phyloP scores from a whole-genome alignment of 1,284 basidiomycete genomes.

The Uromyces viciae-fabae region DNA sequence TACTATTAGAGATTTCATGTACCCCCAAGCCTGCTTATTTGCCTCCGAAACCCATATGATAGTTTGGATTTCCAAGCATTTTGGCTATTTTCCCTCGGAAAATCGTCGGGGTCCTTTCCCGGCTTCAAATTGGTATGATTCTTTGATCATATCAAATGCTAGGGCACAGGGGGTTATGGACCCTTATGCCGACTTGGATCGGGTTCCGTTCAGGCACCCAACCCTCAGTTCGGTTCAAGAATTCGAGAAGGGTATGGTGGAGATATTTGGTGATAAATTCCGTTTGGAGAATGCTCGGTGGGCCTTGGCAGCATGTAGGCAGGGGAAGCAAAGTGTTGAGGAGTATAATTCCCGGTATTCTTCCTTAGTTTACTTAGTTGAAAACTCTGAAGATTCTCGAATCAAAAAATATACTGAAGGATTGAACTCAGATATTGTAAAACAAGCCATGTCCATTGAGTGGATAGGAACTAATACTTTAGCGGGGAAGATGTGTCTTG shows the following conservation, averaged over 20 bases:
- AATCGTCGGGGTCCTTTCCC: not conserved
- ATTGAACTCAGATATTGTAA: not conserved
- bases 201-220: not conserved
- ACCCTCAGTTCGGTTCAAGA: not conserved
- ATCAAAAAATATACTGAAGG: not conserved
- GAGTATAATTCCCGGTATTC: slow-evolving; percentile 13
- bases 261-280: slow-evolving; percentile 11
- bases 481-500: not conserved
- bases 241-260: not conserved
- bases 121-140: not conserved
- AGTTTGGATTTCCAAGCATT: not conserved
- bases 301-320: not conserved
- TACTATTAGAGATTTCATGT: not conserved
- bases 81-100: not conserved
- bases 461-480: not conserved
- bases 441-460: not conserved
- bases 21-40: not conserved
- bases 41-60: not conserved
- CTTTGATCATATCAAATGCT: not conserved
- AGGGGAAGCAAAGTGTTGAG: not conserved
- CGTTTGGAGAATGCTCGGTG: not conserved
- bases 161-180: not conserved
- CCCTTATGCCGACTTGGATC: not conserved
- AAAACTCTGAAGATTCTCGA: not conserved
- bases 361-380: slow-evolving; percentile 22